Conservation (phyloP, 2,329 filamentous ascomycete genomes). For the Canariomyces notabilis region DNA sequence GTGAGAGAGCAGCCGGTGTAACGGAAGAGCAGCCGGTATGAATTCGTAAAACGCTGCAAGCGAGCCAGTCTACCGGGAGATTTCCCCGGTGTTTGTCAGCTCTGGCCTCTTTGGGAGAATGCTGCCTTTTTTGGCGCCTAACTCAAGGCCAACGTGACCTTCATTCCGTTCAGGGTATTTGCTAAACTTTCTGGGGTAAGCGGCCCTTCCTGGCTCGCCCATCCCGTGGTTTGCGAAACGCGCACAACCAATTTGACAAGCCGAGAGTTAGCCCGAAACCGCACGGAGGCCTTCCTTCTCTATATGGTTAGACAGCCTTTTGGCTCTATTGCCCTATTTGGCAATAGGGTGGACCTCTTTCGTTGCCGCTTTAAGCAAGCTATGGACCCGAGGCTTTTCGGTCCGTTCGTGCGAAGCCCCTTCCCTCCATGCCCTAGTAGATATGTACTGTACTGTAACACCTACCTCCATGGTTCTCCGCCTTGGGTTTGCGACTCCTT, state of each 20-base stretch:
- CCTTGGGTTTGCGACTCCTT: too few relatives aligned
- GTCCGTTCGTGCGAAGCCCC: slow-evolving; percentile 20
- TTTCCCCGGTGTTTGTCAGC: slow-evolving; percentile 17
- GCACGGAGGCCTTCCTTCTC: neutral
- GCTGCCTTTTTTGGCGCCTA: slow-evolving; percentile 18
- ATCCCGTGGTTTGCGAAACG: slow-evolving; percentile 24
- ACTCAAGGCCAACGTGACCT: slow-evolving; percentile 12
- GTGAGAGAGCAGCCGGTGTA: neutral
- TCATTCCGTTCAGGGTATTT: slow-evolving; percentile 20
- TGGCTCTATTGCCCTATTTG: too few relatives aligned
- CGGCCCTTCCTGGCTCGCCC: slow-evolving; percentile 2
- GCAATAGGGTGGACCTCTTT: neutral
- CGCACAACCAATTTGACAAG: slow-evolving; percentile 20
- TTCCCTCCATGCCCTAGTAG: neutral
- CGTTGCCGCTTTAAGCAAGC: slow-evolving; percentile 12
- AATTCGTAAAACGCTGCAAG: slow-evolving; percentile 5
- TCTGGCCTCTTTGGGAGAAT: slow-evolving; percentile 13
- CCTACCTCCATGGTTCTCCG: neutral
- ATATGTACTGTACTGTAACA: neutral
- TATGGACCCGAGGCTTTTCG: slow-evolving; percentile 16
- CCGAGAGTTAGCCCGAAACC: slow-evolving; percentile 15
- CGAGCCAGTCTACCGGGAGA: slow-evolving; percentile 12
- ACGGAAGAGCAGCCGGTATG: neutral
- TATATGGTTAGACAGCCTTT: slow-evolving; percentile 14
- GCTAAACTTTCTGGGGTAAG: slow-evolving; percentile 17